Base-by-base conservation (phyloP, 495 filamentous ascomycete genomes). In the Aspergillus taichungensis region DNA sequence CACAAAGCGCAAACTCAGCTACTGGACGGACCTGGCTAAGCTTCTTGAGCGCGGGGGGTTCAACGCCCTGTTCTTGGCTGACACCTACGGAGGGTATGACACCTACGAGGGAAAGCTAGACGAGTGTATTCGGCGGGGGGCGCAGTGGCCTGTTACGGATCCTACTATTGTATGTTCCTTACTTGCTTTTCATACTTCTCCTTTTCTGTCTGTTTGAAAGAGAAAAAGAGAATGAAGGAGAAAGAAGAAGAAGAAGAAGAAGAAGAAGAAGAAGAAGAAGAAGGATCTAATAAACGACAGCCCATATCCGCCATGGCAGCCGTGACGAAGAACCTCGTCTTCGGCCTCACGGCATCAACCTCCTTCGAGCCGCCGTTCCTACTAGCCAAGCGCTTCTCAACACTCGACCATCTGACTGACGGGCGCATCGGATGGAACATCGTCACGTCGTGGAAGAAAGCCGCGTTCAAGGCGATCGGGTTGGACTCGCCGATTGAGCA, bases 371-470 rank as follows among this genome's bases (percentile, higher is more conserved):
- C 69, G 7, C 78, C 79, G 3, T 83, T 73, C 49, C 59, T 76
- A 6, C 64, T 82, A 1, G 78, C 78, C 4, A 74, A 75, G 47
- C 67, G 75, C 11, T 78, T 79, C 40, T 82, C 78, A 0, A 81
- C 78, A 1, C 51, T 84, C n/a, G 78, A 83, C 43, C 79, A 84
- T 52, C 61, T 80, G 13, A 82, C 77, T 0, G 62, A 73, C 1
- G 79, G 77, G 0, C 66, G 78, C 4, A 60, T 83, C 33, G 79
- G 73, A 0, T 83, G 79, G 80, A 84, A 83, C 45, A 80, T 84
- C 32, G 78, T 83, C 10, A 82, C 78, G 5, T 73, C 67, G 0
- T 83, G 73, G 59, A 76, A 75, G 54, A 78, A 81, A 44, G 61
- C 73, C 0, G 76, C 78, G 6, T 75, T 75, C 49, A 77, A 77